Conservation (phyloP, 306 rosid genomes). For the Quercus rubra region DNA sequence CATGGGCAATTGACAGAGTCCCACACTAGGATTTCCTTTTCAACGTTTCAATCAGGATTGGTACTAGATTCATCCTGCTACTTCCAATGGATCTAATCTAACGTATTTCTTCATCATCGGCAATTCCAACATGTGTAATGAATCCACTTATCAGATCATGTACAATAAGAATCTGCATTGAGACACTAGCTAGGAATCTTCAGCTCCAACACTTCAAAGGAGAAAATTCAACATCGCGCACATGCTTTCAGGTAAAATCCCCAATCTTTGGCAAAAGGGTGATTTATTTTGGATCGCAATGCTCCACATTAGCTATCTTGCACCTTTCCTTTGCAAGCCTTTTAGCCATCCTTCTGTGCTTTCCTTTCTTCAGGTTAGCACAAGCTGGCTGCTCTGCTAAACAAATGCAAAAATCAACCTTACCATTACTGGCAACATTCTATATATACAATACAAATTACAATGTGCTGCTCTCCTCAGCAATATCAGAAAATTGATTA, state of each 20-base stretch:
- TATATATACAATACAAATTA: too few relatives aligned
- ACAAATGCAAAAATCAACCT: constrained; percentile 1
- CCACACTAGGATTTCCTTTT: too few relatives aligned
- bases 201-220: neutral
- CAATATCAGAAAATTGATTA: too few relatives aligned
- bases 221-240: neutral
- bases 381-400: constrained; percentile 24
- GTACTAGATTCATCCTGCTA: too few relatives aligned
- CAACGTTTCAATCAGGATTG: too few relatives aligned
- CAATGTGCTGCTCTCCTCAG: too few relatives aligned
- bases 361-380: constrained; percentile 31
- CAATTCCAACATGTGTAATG: too few relatives aligned
- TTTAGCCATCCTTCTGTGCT: constrained; percentile 57
- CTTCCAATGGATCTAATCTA: too few relatives aligned
- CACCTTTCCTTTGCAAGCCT: constrained; percentile 33
- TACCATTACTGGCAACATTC: too few relatives aligned
- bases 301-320: constrained; percentile 11
- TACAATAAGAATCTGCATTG: neutral
- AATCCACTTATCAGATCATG: too few relatives aligned
- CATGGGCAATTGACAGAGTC: too few relatives aligned
- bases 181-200: neutral
- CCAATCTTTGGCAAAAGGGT: neutral
- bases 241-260: neutral
- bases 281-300: constrained; percentile 3
- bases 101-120: too few relatives aligned